phyloP scores from a whole-genome alignment of 352 stramenopile species.

The Phytophthora vignae region DNA sequence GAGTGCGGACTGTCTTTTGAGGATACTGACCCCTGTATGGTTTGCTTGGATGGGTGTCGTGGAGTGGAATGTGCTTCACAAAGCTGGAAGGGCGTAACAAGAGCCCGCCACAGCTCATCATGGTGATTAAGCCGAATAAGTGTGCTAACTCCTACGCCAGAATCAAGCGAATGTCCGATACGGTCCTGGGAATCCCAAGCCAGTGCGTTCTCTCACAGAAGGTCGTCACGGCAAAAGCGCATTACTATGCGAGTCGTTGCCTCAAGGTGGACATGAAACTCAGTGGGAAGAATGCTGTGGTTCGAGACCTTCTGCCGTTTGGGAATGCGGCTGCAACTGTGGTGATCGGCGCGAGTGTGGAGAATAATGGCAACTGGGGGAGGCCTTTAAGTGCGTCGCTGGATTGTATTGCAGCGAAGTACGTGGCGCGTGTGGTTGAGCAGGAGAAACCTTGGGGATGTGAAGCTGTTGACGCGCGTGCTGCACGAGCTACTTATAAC shows the following conservation, averaged over 20 bases:
- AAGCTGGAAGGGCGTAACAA: neutral
- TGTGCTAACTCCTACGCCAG: neutral
- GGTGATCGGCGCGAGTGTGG: neutral
- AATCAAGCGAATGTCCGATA: neutral
- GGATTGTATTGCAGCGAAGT: neutral
- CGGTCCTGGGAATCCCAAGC: neutral
- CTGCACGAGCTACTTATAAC: neutral
- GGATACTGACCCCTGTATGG: neutral
- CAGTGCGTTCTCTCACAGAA: neutral
- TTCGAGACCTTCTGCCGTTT: neutral
- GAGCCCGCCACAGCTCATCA: neutral
- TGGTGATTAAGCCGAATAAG: neutral
- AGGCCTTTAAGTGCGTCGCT: neutral
- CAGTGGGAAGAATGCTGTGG: neutral
- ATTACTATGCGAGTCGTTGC: neutral
- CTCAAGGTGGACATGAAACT: neutral
- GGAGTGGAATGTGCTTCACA: neutral
- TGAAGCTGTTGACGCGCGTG: neutral
- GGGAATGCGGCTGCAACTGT: neutral
- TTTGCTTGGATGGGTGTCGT: neutral
- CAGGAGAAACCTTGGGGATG: neutral
- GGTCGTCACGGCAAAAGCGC: neutral
- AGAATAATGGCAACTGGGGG: neutral
- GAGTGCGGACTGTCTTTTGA: neutral
- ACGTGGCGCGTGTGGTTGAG: neutral